These are phyloP conservation scores for Mucor velutinosus DNA, from an alignment of 371 early-diverging fungal genomes.

Conservation along the genomic window DNA sequence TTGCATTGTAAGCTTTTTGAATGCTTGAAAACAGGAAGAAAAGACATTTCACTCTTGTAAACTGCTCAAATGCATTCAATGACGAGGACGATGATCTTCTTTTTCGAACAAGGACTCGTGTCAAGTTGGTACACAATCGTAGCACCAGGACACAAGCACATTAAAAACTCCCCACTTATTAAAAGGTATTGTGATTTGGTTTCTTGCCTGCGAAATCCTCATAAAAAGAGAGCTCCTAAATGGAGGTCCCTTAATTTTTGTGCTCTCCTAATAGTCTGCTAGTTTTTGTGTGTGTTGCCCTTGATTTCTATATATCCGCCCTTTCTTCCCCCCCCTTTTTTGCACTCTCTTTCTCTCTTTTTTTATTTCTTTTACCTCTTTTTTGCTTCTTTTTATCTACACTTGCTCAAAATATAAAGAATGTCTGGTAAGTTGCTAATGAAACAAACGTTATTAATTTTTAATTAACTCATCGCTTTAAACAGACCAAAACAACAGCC, in stretches of 20 bases:
- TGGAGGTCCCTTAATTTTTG: neutral
- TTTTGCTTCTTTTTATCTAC: conserved; percentile 6
- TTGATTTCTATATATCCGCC: neutral
- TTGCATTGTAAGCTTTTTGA: neutral
- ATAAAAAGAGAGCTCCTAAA: neutral
- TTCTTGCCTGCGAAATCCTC: neutral
- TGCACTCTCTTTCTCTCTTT: conserved; percentile 16
- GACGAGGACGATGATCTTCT: neutral
- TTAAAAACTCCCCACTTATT: neutral
- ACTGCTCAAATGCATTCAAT: no score
- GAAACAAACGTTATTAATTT: neutral
- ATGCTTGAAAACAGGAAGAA: neutral
- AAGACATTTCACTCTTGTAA: neutral
- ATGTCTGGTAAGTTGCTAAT: conserved; percentile 36
- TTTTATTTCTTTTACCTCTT: neutral
- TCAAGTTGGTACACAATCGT: conserved; percentile 8
- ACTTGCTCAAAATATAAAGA: neutral
- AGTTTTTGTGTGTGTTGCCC: neutral
- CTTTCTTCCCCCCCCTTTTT: conserved; percentile 8
- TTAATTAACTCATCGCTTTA: neutral
- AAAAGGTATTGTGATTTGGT: neutral
- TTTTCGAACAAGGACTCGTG: conserved; percentile 4
- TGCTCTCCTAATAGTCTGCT: neutral
- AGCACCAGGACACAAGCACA: neutral
- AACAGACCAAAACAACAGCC: conserved; percentile 35